A percentile compares a stretch with the other conserved stretches of the same genome.
Conservation (phyloP, 768 basidiomycete species). For the Psilocybe sp. region DNA sequence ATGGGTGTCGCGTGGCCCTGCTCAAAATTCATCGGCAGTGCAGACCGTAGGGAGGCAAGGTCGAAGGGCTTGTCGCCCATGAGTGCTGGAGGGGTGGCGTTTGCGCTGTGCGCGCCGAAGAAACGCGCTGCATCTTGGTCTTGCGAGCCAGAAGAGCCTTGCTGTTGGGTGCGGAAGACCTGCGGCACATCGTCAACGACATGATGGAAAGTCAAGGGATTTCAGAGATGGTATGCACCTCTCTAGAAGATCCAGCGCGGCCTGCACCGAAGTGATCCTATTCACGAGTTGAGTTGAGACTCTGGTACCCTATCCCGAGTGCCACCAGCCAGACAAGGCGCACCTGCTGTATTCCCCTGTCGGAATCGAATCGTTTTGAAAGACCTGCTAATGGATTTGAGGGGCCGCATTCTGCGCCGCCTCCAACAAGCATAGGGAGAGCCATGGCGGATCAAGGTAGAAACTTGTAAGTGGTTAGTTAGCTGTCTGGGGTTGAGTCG, state of each 20-base stretch:
- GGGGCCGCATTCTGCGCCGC: conserved; percentile 81
- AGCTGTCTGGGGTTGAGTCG: conserved; percentile 11
- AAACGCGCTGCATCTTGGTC: conserved; percentile 72
- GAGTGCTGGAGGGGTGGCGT: conserved; percentile 31
- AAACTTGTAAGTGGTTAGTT: conserved; percentile 4
- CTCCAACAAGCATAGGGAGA: conserved; percentile 72
- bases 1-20: conserved; percentile 17
- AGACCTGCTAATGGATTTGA: conserved; percentile 79
- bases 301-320: conserved; percentile 9
- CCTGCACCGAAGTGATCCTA: conserved; percentile 72
- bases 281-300: conserved; percentile 6
- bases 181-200: conserved; percentile 20
- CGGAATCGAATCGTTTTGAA: conserved; percentile 75
- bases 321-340: conserved; percentile 1
- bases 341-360: conserved; percentile 79
- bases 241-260: conserved; percentile 59
- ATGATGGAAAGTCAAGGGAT: background rate
- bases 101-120: conserved; percentile 40
- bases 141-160: conserved; percentile 35
- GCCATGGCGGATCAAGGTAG: conserved; percentile 62
- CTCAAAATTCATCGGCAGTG: conserved; percentile 35
- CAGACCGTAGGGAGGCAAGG: conserved; percentile 48
- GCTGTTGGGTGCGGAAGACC: conserved; percentile 60
- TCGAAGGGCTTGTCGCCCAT: conserved; percentile 48
- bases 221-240: conserved; percentile 36